These are phyloP conservation scores for Linaria vulgaris DNA, from an alignment of 257 asterid species.

Conservation along the genomic window DNA sequence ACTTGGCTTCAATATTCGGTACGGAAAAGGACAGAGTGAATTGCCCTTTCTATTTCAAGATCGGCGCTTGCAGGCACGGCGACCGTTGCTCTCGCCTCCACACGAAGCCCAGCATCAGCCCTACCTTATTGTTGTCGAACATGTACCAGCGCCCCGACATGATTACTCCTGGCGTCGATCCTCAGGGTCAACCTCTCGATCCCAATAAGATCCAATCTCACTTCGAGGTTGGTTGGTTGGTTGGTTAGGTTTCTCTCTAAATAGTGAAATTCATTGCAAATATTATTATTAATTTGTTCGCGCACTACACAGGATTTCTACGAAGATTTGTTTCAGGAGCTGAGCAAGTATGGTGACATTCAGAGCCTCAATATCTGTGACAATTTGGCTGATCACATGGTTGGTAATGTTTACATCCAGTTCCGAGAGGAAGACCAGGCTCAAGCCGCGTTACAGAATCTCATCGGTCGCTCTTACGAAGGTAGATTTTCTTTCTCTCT, in stretches of 20 bases:
- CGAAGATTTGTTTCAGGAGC: slow-evolving; percentile 81
- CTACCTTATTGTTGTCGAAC: slow-evolving; percentile 66
- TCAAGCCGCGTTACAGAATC: slow-evolving; percentile 75
- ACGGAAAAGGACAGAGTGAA: slow-evolving; percentile 80
- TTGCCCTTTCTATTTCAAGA: slow-evolving; percentile 87
- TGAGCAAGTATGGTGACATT: slow-evolving; percentile 86
- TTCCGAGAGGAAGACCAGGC: slow-evolving; percentile 92
- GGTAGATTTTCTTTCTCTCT: no score
- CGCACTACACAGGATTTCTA: slow-evolving; percentile 57
- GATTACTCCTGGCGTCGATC: slow-evolving; percentile 88
- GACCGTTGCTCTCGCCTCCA: slow-evolving; percentile 84
- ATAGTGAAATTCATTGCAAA: background rate
- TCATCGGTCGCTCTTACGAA: slow-evolving; percentile 76
- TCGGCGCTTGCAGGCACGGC: slow-evolving; percentile 88
- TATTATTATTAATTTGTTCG: background rate
- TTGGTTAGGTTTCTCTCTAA: background rate
- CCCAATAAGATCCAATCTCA: slow-evolving; percentile 74
- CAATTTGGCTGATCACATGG: slow-evolving; percentile 93
- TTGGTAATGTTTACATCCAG: slow-evolving; percentile 82
- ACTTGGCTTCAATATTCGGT: slow-evolving; percentile 47
- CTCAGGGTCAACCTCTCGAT: slow-evolving; percentile 75
- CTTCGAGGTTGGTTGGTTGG: slow-evolving; percentile 43
- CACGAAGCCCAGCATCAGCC: slow-evolving; percentile 82
- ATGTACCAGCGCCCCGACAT: slow-evolving; percentile 89
- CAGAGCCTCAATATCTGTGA: slow-evolving; percentile 86